Evolutionary conservation across 257 asterid genomes (phyloP), one percentile per base, ranked within the genome.

Genomic region (Solanum commersonii): DNA sequence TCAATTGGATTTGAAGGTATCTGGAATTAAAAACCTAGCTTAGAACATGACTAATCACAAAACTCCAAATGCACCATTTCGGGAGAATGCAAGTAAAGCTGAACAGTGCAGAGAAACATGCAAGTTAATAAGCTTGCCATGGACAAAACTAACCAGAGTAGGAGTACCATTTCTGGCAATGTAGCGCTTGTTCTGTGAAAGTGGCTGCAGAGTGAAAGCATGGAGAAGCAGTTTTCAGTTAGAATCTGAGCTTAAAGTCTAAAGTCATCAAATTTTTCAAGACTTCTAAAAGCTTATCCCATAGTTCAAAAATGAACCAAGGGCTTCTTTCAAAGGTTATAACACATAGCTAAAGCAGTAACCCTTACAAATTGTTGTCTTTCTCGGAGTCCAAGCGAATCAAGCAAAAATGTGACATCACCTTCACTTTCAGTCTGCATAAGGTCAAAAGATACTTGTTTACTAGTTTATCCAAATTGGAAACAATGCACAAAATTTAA

Each of bases 121-220:
- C 38, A 44, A 65, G 35, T 67, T 25, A 27, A 85, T 12, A 85
- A 40, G 23, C 31, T 40, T 71, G 16, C 44, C 4, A 27, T 20
- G 52, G 70, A 59, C 83, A 18, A 81, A 88, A 60, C 93, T 86
- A 93, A 96, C 99, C 96, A 92, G 91, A 76, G 91, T 84, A 4
- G 98, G 99, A 87, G 81, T 70, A 89, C 98, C 98, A 89, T 95
- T 90, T 92, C 93, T 95, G 76, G 94, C 98, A 87, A 96, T 92
- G 89, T 96, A 95, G 70, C 98, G 95, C 90, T 95, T 96, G 90
- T 89, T 90, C 90, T 96, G 99, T 23, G 99, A 96, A 88, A 94
- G 90, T n/a, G 98, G 98, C 98, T 96, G 96, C 92, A 92, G 87
- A 88, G 56, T 59, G 34, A 85, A 84, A 89, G 23, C 68, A 77